phyloP scores from a whole-genome alignment of 2,329 filamentous ascomycete genomes.

The Zelopaecilomyces penicillatus region DNA sequence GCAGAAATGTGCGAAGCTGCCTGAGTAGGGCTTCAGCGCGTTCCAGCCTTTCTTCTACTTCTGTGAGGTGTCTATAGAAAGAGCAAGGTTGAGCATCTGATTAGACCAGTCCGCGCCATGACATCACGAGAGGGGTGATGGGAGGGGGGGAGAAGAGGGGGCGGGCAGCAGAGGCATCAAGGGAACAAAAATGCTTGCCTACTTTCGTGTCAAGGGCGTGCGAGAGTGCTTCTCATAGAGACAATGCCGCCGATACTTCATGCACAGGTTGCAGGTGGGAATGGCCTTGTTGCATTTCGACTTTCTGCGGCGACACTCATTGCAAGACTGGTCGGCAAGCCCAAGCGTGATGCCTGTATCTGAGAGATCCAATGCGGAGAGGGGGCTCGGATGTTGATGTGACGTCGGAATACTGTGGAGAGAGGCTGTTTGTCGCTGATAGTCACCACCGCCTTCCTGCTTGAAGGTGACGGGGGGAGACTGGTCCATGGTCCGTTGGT shows the following conservation, averaged over 20 bases:
- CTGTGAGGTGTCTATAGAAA: conserved; percentile 28
- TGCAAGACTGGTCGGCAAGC: conserved; percentile 26
- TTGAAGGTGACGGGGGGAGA: too few species aligned
- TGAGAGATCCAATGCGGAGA: too few species aligned
- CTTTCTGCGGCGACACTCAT: conserved; percentile 32
- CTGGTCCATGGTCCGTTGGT: too few species aligned
- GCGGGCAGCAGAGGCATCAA: neutral
- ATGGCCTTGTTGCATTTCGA: conserved; percentile 29
- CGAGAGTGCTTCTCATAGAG: conserved; percentile 40
- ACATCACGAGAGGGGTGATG: too few species aligned
- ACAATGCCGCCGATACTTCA: conserved; percentile 36
- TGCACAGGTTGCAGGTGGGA: conserved; percentile 31
- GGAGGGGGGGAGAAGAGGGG: too few species aligned
- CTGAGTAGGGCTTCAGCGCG: conserved; percentile 22
- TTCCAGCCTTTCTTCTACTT: conserved; percentile 34
- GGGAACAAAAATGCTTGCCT: conserved; percentile 10
- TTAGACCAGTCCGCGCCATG: too few species aligned
- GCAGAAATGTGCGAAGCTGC: conserved; percentile 21
- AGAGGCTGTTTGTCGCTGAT: too few species aligned
- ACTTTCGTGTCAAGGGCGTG: conserved; percentile 39
- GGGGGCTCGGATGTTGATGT: too few species aligned
- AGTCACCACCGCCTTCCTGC: too few species aligned
- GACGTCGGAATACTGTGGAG: too few species aligned
- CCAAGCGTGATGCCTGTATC: conserved; percentile 4
- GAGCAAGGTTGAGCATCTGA: neutral